These are phyloP conservation scores for Penicillium cosmopolitanum DNA, from an alignment of 495 filamentous ascomycete species.

Conservation along the genomic window DNA sequence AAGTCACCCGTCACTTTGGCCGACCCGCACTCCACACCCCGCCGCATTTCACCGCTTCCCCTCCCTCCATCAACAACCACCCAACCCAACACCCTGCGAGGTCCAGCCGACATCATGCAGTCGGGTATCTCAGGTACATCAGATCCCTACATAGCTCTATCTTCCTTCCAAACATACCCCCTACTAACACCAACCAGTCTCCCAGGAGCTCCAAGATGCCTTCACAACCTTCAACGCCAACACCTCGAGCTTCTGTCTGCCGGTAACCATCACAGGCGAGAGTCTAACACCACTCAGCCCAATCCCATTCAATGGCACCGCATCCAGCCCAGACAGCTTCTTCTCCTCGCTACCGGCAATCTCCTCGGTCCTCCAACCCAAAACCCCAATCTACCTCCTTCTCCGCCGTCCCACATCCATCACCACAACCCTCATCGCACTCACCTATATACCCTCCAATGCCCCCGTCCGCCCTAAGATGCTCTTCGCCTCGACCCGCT, in stretches of 20 bases:
- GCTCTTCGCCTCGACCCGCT: slow-evolving; percentile 86
- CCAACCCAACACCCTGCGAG: slow-evolving; percentile 5
- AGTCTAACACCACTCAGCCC: slow-evolving; percentile 65
- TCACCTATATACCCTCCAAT: slow-evolving; percentile 89
- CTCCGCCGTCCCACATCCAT: slow-evolving; percentile 66
- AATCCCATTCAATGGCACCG: slow-evolving; percentile 55
- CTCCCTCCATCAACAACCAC: slow-evolving; percentile 29
- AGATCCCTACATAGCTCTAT: too few relatives aligned
- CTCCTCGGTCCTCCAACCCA: slow-evolving; percentile 71
- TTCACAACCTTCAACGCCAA: slow-evolving; percentile 75
- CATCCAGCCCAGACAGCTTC: slow-evolving; percentile 54
- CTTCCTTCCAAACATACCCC: too few relatives aligned
- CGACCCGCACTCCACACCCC: slow-evolving; percentile 2
- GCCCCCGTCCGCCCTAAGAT: slow-evolving; percentile 95
- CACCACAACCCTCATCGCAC: slow-evolving; percentile 62
- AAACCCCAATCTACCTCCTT: slow-evolving; percentile 81
- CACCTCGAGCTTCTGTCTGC: slow-evolving; percentile 71
- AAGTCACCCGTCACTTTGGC: background rate
- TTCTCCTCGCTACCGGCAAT: slow-evolving; percentile 64
- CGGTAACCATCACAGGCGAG: slow-evolving; percentile 79
- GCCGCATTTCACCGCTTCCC: slow-evolving; percentile 32
- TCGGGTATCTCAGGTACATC: slow-evolving; percentile 79
- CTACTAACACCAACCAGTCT: slow-evolving; percentile 56
- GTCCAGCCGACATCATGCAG: slow-evolving; percentile 64
- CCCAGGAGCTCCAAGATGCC: slow-evolving; percentile 79